Conservation (phyloP, 1,139 yeast genomes). For the Arxiozyma bovina region DNA sequence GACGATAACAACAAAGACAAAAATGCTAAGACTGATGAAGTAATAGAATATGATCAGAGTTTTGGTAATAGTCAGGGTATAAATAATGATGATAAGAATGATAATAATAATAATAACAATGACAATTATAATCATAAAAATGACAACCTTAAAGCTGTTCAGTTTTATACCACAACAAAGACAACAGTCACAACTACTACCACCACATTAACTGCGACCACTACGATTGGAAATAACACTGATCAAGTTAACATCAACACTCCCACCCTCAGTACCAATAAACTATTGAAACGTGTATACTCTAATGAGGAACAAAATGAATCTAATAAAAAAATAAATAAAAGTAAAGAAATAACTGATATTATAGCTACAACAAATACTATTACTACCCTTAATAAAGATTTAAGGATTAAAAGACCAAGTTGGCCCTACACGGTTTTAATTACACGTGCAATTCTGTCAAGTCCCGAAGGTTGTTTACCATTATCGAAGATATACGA, state of each 20-base stretch:
- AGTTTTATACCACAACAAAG: too few species aligned
- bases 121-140: too few species aligned
- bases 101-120: too few species aligned
- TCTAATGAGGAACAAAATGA: not conserved
- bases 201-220: not conserved
- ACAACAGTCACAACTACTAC: not conserved
- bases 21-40: not conserved
- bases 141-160: not conserved
- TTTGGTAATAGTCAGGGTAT: not conserved
- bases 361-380: not conserved
- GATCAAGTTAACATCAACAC: not conserved
- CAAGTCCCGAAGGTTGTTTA: slow-evolving; percentile 76
- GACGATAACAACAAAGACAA: not conserved
- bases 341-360: not conserved
- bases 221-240: not conserved
- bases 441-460: slow-evolving; percentile 93
- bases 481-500: slow-evolving; percentile 83
- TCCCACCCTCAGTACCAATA: not conserved
- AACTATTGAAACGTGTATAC: not conserved
- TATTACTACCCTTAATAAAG: not conserved
- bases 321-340: too few species aligned
- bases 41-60: not conserved
- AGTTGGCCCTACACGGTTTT: slow-evolving; percentile 94
- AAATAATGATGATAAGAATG: too few species aligned
- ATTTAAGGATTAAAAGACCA: slow-evolving; percentile 46